Evolutionary conservation across 164 flowering plant species (phyloP).

Genomic region (Magnolia kwangsiensis): DNA sequence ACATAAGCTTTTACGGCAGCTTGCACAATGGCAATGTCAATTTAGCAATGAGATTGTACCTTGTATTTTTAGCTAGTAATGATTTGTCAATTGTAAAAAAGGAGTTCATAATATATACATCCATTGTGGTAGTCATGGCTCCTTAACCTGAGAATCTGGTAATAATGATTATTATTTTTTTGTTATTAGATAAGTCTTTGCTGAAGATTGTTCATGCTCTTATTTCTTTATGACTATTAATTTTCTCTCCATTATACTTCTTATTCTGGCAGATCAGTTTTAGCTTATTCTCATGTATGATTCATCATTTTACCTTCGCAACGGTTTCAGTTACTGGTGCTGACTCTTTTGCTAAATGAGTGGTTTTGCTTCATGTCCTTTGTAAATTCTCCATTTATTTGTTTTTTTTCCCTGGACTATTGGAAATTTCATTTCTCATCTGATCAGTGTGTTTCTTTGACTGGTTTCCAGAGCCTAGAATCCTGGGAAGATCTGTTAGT

Average conservation of each 20-base stretch:
- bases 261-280: background rate
- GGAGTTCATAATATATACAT: too few relatives aligned
- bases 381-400: background rate
- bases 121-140: too few relatives aligned
- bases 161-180: too few relatives aligned
- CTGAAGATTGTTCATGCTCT: background rate
- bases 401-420: background rate
- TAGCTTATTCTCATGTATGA: background rate
- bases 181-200: background rate
- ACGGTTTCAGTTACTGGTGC: background rate
- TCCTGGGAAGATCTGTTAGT: background rate
- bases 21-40: too few relatives aligned
- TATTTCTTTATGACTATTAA: background rate
- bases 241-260: background rate
- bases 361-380: background rate
- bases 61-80: too few relatives aligned
- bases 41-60: too few relatives aligned
- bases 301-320: background rate
- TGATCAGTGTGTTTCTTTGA: background rate
- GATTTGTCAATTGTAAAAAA: too few relatives aligned
- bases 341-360: background rate
- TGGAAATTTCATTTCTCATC: background rate
- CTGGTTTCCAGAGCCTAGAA: slow-evolving; percentile 15
- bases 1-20: too few relatives aligned
- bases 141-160: too few relatives aligned